Base-by-base conservation (phyloP, 331 rosid genomes). In the Acacia concinna region DNA sequence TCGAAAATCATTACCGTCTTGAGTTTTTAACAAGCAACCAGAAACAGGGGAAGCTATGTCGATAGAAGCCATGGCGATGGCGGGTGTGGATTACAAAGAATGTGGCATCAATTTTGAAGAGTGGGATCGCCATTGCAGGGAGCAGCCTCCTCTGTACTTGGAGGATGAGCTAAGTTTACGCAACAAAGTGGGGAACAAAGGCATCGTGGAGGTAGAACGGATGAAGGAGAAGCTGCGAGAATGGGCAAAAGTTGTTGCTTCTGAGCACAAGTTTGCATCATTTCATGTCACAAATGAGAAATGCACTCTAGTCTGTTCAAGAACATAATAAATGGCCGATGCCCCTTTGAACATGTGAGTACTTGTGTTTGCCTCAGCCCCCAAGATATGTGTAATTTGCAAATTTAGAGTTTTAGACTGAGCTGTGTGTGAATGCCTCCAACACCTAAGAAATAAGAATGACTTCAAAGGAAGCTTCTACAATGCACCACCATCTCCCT, bases 61-160 rank as follows among this genome's bases (percentile, higher is more conserved):
- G 21, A 71, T 84, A 2, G 90, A 83, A 80, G 87, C 85, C 56
- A 64, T 83, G 77, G 89, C 89, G 8, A 86, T 86, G 89, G 89
- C 80, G 0, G 82, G 87, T 47, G 28, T 87, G 32, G 88, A 84
- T 68, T 76, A 72, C 49, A 59, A 11, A 60, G 73, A 81, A 78
- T 76, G 83, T 32, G 74, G 34, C 70, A 62, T 81, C 60, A 60
- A 49, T 30, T 74, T 84, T 27, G 79, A 79, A 23, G 82, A 78
- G 73, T 81, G 54, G 75, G 73, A 83, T 25, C 2, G 65, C 1
- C 43, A 1, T 62, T 51, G n/a, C 47, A 41, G 17, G 9, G 52
- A 81, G n/a, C 76, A 54, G 31, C 65, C 88, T 65, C 79, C 88
- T 74, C 77, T 47, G 63, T 78, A 79, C 71, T 83, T 82, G 72